Conservation (phyloP, 371 early-diverging fungal species). For the Syncephalastrum monosporum region DNA sequence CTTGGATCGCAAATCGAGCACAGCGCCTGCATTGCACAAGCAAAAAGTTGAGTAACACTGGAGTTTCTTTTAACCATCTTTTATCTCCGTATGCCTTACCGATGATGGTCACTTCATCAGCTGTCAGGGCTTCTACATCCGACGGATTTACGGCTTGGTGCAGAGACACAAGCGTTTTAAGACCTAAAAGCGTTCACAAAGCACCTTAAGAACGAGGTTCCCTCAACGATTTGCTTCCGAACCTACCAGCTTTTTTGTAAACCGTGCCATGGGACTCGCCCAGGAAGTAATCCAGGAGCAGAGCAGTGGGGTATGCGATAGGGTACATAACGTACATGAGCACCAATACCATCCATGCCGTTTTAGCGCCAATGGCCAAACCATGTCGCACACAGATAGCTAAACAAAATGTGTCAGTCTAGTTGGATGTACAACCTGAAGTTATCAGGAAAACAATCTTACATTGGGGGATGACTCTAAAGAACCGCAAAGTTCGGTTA, state of each 20-base stretch:
- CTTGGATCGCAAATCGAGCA: conserved; percentile 87
- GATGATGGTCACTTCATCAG: conserved; percentile 87
- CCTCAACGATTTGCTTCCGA: neutral
- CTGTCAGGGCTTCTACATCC: conserved; percentile 80
- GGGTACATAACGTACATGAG: conserved; percentile 73
- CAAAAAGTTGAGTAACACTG: neutral
- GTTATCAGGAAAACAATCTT: conserved; percentile 53
- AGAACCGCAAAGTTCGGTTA: neutral
- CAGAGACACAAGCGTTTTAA: conserved; percentile 89
- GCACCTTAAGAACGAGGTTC: neutral
- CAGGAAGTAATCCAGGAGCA: conserved; percentile 72
- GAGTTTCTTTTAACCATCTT: neutral
- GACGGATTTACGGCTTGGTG: conserved; percentile 68
- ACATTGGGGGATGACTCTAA: conserved; percentile 59
- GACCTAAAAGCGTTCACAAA: conserved; percentile 39
- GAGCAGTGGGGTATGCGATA: conserved; percentile 81
- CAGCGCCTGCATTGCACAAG: conserved; percentile 55
- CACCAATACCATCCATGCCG: conserved; percentile 53
- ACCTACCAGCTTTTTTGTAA: conserved; percentile 72
- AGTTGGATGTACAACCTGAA: conserved; percentile 32
- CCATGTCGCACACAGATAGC: conserved; percentile 67
- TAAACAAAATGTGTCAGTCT: conserved; percentile 15
- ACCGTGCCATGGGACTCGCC: conserved; percentile 81
- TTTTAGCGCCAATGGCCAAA: conserved; percentile 76
- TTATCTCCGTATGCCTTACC: too few relatives aligned